phyloP scores from a whole-genome alignment of 768 basidiomycete species.

The Lactifluus hygrophoroides region DNA sequence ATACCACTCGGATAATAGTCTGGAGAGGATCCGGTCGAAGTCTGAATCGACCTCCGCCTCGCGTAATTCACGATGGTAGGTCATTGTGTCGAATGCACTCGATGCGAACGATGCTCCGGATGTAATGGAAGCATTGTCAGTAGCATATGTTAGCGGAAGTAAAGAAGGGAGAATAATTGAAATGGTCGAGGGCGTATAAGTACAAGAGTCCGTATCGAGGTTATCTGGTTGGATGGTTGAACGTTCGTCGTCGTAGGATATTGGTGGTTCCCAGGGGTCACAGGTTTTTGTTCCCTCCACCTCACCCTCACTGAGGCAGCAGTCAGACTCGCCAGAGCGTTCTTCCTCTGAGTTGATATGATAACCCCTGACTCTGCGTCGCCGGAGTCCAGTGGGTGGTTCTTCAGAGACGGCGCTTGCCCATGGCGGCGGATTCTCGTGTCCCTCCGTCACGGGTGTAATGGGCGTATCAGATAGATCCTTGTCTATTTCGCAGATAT shows the following conservation, averaged over 20 bases:
- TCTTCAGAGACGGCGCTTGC: conserved; percentile 7
- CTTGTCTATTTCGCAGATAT: not conserved
- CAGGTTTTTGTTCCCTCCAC: conserved; percentile 20
- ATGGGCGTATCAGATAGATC: conserved; percentile 18
- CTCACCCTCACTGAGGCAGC: conserved; percentile 25
- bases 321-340: conserved; percentile 33
- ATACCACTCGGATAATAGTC: conserved; percentile 47
- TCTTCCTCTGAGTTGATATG: conserved; percentile 16
- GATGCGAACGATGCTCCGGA: conserved; percentile 28
- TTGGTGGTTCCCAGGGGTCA: conserved; percentile 4
- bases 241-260: conserved; percentile 10
- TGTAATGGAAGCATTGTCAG: conserved; percentile 32
- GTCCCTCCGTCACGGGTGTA: conserved; percentile 5
- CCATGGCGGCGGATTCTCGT: conserved; percentile 6
- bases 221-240: conserved; percentile 1
- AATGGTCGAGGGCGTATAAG: not conserved
- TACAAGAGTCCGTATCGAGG: conserved; percentile 12
- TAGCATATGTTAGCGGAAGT: conserved; percentile 6
- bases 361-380: conserved; percentile 13
- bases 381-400: conserved; percentile 10
- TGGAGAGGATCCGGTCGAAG: conserved; percentile 40
- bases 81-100: conserved; percentile 39
- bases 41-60: conserved; percentile 39
- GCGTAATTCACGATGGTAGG: conserved; percentile 48
- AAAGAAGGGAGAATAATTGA: conserved; percentile 17